phyloP scores from a whole-genome alignment of 805 yeast genomes.

The Gaillardinia entomophila region DNA sequence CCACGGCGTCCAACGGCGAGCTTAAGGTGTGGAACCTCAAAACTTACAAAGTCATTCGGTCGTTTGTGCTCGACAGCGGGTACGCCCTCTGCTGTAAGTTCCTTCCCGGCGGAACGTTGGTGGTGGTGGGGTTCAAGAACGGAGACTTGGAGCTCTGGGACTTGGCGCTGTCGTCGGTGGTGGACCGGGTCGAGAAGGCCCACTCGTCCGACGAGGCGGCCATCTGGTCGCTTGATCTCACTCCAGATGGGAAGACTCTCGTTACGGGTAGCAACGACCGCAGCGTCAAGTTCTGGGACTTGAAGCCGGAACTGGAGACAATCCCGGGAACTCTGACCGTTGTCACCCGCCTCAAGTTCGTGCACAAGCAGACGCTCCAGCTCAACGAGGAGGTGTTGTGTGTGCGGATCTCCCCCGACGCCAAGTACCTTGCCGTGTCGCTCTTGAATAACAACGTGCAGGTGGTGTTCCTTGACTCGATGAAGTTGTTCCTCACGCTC shows the following conservation, averaged over 20 bases:
- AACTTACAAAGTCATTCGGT: conserved; percentile 71
- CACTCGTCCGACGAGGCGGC: conserved; percentile 51
- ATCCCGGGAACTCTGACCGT: conserved; percentile 62
- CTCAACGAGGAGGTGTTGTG: conserved; percentile 79
- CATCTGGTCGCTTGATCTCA: conserved; percentile 85
- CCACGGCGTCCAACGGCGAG: conserved; percentile 86
- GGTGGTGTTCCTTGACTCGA: conserved; percentile 79
- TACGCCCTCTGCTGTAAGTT: conserved; percentile 77
- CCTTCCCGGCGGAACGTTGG: conserved; percentile 85
- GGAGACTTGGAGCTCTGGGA: conserved; percentile 85
- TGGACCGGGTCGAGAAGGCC: conserved; percentile 65
- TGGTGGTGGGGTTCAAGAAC: conserved; percentile 81
- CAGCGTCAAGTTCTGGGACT: conserved; percentile 82
- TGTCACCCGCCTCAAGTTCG: conserved; percentile 50
- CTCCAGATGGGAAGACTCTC: conserved; percentile 77
- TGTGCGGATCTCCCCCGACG: conserved; percentile 76
- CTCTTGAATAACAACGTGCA: conserved; percentile 92
- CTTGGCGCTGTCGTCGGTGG: conserved; percentile 70
- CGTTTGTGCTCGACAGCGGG: conserved; percentile 69
- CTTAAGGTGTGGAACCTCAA: conserved; percentile 83
- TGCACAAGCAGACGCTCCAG: conserved; percentile 78
- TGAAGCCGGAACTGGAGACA: conserved; percentile 58
- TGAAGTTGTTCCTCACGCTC: conserved; percentile 81
- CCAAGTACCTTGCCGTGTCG: conserved; percentile 73
- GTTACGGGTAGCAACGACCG: conserved; percentile 96